These are phyloP conservation scores for Arthrobotrys sinensis DNA, from an alignment of 2,329 filamentous ascomycete species.

Conservation along the genomic window DNA sequence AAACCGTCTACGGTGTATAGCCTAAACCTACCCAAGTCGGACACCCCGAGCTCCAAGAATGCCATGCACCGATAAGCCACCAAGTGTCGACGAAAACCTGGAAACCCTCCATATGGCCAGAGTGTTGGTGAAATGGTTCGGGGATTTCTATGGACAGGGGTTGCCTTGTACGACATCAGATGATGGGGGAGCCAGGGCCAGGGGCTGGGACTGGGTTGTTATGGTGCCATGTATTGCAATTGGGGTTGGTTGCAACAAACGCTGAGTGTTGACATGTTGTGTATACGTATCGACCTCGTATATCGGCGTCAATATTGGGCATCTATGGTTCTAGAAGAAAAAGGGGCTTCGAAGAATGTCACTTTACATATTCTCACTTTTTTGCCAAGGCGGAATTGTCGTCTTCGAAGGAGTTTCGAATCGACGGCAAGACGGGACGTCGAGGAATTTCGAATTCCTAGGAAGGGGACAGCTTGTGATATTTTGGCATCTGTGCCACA, in stretches of 20 bases:
- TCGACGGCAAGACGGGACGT: conserved; percentile 33
- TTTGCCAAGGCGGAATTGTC: conserved; percentile 2
- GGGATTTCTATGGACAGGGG: conserved; percentile 5
- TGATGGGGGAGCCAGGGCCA: background rate
- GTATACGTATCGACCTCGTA: background rate
- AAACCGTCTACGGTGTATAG: background rate
- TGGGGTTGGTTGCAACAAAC: conserved; percentile 11
- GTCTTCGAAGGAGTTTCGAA: background rate
- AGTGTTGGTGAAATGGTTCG: conserved; percentile 10
- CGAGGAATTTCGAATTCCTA: no score
- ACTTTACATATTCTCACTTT: background rate
- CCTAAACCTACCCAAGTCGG: conserved; percentile 1
- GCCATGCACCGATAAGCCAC: conserved; percentile 18
- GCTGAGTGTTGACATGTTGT: background rate
- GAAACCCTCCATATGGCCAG: background rate
- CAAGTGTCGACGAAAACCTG: conserved; percentile 1
- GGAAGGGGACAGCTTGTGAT: background rate
- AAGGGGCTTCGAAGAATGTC: background rate
- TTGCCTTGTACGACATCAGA: conserved; percentile 22
- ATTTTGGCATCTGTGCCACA: background rate
- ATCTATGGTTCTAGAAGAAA: background rate
- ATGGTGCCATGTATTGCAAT: conserved; percentile 1
- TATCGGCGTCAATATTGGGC: background rate
- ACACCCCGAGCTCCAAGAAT: background rate
- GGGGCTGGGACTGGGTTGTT: background rate